Percentiles rank a stretch among this genome's conserved stretches.
These are phyloP conservation scores for Petasospora fabianii DNA, from an alignment of 1,139 yeast genomes.

Conservation along the genomic window DNA sequence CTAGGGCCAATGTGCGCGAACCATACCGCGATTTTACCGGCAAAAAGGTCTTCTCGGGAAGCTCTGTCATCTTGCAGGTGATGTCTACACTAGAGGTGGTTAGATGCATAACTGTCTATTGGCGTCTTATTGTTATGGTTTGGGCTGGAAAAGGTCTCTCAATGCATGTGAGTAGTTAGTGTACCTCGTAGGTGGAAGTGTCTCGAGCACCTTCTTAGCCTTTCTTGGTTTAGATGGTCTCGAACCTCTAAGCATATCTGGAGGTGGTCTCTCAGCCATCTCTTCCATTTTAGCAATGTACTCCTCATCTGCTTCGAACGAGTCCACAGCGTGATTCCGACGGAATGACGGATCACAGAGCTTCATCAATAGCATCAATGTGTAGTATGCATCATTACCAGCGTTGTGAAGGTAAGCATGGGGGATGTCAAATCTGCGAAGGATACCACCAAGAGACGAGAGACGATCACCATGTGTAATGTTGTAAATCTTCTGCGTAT, in stretches of 20 bases:
- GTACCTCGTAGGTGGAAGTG: not conserved
- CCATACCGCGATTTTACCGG: no score
- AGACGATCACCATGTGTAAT: constrained; percentile 36
- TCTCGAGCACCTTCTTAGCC: not conserved
- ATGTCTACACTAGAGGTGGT: no score
- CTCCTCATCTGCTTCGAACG: not conserved
- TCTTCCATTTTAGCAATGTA: constrained; percentile 9
- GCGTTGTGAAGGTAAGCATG: constrained; percentile 69
- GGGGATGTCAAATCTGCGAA: constrained; percentile 50
- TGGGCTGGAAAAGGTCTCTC: not conserved
- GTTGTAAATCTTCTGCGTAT: constrained; percentile 52
- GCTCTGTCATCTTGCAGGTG: no score
- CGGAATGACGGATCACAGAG: constrained; percentile 53
- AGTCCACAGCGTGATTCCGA: constrained; percentile 4
- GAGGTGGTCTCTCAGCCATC: constrained; percentile 27
- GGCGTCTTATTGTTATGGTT: no score
- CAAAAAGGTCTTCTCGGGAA: no score
- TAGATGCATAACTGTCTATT: no score
- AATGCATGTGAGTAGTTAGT: not conserved
- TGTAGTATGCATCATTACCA: constrained; percentile 77
- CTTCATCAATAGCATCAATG: constrained; percentile 49
- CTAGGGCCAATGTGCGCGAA: no score
- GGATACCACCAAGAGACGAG: constrained; percentile 48
- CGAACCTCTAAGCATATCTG: not conserved
- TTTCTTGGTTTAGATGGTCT: not conserved